Evolutionary conservation across 2,329 filamentous ascomycete genomes (phyloP).

Genomic region (Pestalotiopsis sp.): DNA sequence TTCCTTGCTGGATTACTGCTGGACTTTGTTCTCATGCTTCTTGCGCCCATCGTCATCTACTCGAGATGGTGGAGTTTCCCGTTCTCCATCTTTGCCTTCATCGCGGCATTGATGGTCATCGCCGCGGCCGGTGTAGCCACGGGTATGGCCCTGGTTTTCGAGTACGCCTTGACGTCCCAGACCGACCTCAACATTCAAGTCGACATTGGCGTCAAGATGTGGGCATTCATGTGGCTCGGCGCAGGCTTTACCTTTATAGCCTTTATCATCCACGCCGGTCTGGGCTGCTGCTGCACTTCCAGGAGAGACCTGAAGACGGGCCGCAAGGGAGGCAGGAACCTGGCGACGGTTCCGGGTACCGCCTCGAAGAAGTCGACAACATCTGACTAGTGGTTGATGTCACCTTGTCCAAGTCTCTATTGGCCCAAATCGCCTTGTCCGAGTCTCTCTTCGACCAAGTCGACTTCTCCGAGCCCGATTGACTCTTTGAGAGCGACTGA

Average conservation of each 20-base stretch:
- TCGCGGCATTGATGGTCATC: constrained; percentile 68
- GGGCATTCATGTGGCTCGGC: constrained; percentile 89
- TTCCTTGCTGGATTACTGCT: constrained; percentile 75
- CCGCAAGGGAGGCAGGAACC: constrained; percentile 29
- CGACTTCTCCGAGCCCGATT: too few species aligned
- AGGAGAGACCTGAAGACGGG: constrained; percentile 52
- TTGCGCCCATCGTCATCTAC: constrained; percentile 58
- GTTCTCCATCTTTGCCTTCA: constrained; percentile 67
- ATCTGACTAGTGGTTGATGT: background rate
- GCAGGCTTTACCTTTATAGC: constrained; percentile 68
- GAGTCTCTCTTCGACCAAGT: too few species aligned
- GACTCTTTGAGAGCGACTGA: too few species aligned
- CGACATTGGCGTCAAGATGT: constrained; percentile 72
- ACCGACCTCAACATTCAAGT: constrained; percentile 77
- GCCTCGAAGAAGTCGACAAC: constrained; percentile 8
- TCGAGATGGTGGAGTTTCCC: constrained; percentile 66
- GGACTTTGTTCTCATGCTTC: constrained; percentile 72
- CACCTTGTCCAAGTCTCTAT: background rate
- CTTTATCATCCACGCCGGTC: constrained; percentile 72
- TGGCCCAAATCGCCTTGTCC: background rate
- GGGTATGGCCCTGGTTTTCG: constrained; percentile 81
- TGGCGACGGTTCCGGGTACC: background rate
- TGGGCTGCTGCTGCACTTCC: constrained; percentile 77
- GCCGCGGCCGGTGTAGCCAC: constrained; percentile 77
- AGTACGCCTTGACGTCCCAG: constrained; percentile 72